Percentiles rank a stretch among this genome's conserved stretches.
Conservation (phyloP, 495 filamentous ascomycete species). For the Aspergillus taichungensis region DNA sequence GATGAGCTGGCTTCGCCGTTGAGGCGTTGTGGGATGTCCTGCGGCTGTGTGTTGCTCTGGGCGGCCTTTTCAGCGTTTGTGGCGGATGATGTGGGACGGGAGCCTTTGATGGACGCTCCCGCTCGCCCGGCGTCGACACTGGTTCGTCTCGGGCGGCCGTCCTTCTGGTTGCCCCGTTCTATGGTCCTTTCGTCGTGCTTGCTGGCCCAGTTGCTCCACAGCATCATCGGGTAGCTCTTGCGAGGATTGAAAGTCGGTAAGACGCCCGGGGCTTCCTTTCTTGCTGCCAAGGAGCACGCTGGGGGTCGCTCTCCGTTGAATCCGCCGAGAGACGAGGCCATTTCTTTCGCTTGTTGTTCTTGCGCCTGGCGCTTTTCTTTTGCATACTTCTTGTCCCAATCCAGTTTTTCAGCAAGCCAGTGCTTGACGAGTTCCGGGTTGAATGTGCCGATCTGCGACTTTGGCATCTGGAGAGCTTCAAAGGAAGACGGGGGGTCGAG, state of each 20-base stretch:
- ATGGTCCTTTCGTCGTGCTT: conserved; percentile 76
- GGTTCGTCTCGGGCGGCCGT: conserved; percentile 16
- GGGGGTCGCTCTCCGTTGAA: conserved; percentile 72
- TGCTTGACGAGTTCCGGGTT: conserved; percentile 72
- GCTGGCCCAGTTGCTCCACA: conserved; percentile 81
- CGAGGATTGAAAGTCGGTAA: conserved; percentile 40
- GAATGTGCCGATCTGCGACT: conserved; percentile 61
- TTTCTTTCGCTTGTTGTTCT: conserved; percentile 58
- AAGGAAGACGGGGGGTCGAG: conserved; percentile 54
- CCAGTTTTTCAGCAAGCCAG: conserved; percentile 64
- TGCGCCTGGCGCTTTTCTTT: conserved; percentile 59
- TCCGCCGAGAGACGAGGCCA: conserved; percentile 56
- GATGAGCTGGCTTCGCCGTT: not conserved
- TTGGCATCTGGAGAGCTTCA: conserved; percentile 50
- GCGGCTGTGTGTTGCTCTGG: not conserved
- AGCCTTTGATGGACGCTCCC: conserved; percentile 20
- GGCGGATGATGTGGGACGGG: not conserved
- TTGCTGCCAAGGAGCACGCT: conserved; percentile 69
- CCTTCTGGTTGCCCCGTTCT: conserved; percentile 33
- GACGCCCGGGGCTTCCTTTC: conserved; percentile 46
- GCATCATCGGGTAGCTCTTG: conserved; percentile 63
- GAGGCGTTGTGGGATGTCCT: not conserved
- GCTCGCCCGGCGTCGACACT: conserved; percentile 31
- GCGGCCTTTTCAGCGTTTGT: not conserved
- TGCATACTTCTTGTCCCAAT: conserved; percentile 63